Evolutionary conservation across 1,139 yeast genomes (phyloP).

Genomic region (Pneumocystis carinii): DNA sequence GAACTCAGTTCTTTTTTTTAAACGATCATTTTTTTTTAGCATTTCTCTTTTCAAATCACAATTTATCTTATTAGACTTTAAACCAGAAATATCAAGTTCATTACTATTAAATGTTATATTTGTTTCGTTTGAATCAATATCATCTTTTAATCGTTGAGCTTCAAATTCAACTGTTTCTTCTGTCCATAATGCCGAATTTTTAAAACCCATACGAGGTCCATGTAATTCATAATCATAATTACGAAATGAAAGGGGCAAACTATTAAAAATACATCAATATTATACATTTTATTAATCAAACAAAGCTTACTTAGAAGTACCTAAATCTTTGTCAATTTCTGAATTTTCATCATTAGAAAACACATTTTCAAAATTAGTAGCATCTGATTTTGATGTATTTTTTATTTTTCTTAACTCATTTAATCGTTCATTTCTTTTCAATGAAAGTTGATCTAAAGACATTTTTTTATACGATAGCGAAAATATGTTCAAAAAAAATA

Average conservation of each 20-base stretch:
- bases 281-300: conserved; percentile 1
- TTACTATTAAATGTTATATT: conserved; percentile 2
- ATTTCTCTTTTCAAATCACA: conserved; percentile 31
- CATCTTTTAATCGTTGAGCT: conserved; percentile 13
- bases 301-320: conserved; percentile 5
- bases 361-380: conserved; percentile 8
- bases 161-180: conserved; percentile 20
- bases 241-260: conserved; percentile 15
- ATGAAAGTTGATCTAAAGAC: conserved; percentile 28
- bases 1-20: conserved; percentile 26
- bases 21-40: conserved; percentile 24
- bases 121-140: conserved; percentile 13
- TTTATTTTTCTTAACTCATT: conserved; percentile 26
- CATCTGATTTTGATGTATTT: conserved; percentile 15
- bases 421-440: conserved; percentile 27
- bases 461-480: conserved; percentile 14
- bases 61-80: conserved; percentile 22
- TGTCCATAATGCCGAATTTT: conserved; percentile 23
- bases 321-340: conserved; percentile 10
- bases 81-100: conserved; percentile 17
- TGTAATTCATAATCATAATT: conserved; percentile 26
- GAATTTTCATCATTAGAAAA: conserved; percentile 12
- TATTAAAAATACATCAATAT: conserved; percentile 2
- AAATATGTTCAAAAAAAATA: too few species aligned
- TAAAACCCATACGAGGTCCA: conserved; percentile 24